Evolutionary conservation across 495 filamentous ascomycete genomes (phyloP).

Genomic region (Talaromyces adpressus): DNA sequence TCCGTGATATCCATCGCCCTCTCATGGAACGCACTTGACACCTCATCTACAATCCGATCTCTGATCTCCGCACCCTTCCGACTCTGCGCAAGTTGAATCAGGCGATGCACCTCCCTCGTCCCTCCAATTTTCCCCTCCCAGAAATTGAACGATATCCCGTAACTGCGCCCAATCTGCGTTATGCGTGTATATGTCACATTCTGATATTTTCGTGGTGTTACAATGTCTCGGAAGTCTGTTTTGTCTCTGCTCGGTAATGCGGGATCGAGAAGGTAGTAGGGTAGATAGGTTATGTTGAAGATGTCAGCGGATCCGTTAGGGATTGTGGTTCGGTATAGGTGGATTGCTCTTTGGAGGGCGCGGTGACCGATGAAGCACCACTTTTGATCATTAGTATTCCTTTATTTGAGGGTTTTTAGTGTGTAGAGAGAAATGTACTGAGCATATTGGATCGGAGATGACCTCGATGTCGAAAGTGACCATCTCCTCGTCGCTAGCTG

Average conservation of each 20-base stretch:
- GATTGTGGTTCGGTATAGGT: background rate
- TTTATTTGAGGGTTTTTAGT: too few species aligned
- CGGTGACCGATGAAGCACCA: slow-evolving; percentile 7
- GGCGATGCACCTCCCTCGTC: slow-evolving; percentile 2
- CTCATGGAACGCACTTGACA: background rate
- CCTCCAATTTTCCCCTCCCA: slow-evolving; percentile 1
- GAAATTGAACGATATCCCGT: background rate
- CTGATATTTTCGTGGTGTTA: background rate
- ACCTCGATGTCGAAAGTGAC: background rate
- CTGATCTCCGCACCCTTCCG: background rate
- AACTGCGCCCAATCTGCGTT: background rate
- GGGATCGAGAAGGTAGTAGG: slow-evolving; percentile 6
- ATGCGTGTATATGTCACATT: background rate
- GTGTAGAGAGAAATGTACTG: background rate
- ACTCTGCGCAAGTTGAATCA: slow-evolving; percentile 5
- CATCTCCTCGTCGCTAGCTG: too few species aligned
- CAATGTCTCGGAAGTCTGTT: background rate
- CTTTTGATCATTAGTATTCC: background rate
- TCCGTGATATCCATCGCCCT: slow-evolving; percentile 3
- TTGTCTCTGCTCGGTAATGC: background rate
- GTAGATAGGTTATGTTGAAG: slow-evolving; percentile 3
- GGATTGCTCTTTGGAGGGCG: background rate
- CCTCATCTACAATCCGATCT: background rate
- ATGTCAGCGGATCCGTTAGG: background rate
- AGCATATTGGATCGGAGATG: slow-evolving; percentile 6